Conservation (phyloP, 345 rosid genomes). For the Streptanthus diversifolius region DNA sequence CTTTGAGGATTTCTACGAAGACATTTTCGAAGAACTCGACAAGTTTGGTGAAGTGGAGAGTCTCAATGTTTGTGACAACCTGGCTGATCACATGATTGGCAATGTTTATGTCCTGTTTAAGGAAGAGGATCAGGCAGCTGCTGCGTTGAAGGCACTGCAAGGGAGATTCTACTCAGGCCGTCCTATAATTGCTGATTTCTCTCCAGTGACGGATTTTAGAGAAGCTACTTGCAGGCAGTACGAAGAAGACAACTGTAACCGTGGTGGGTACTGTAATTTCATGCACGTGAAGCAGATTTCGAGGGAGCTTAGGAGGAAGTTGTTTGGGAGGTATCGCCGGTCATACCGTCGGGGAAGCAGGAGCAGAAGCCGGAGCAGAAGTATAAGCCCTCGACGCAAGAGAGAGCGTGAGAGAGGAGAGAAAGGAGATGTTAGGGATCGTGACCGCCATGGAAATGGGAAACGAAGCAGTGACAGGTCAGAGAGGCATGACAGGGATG, state of each 20-base stretch:
- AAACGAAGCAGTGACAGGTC: slow-evolving; percentile 42
- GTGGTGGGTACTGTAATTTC: slow-evolving; percentile 92
- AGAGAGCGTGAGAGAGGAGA: slow-evolving; percentile 51
- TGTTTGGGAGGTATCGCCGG: slow-evolving; percentile 63
- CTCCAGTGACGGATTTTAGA: slow-evolving; percentile 85
- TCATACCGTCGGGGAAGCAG: slow-evolving; percentile 57
- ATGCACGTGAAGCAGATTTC: slow-evolving; percentile 88
- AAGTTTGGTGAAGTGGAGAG: slow-evolving; percentile 86
- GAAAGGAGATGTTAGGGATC: slow-evolving; percentile 33
- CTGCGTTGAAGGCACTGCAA: slow-evolving; percentile 66
- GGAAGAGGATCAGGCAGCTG: slow-evolving; percentile 89
- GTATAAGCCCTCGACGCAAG: slow-evolving; percentile 38
- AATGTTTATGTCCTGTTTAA: slow-evolving; percentile 79
- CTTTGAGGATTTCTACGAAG: slow-evolving; percentile 77
- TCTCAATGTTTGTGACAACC: slow-evolving; percentile 82
- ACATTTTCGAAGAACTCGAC: slow-evolving; percentile 72
- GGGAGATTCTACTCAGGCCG: slow-evolving; percentile 86
- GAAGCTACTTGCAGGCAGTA: slow-evolving; percentile 86
- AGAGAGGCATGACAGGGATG: slow-evolving; percentile 42
- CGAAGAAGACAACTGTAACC: slow-evolving; percentile 81
- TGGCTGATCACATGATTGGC: slow-evolving; percentile 92
- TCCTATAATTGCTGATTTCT: slow-evolving; percentile 88
- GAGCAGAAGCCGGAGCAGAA: slow-evolving; percentile 55
- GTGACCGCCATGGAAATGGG: slow-evolving; percentile 33
- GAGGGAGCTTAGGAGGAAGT: slow-evolving; percentile 65